Evolutionary conservation across 2,329 filamentous ascomycete genomes (phyloP).

Genomic region (Diaporthe amygdali): DNA sequence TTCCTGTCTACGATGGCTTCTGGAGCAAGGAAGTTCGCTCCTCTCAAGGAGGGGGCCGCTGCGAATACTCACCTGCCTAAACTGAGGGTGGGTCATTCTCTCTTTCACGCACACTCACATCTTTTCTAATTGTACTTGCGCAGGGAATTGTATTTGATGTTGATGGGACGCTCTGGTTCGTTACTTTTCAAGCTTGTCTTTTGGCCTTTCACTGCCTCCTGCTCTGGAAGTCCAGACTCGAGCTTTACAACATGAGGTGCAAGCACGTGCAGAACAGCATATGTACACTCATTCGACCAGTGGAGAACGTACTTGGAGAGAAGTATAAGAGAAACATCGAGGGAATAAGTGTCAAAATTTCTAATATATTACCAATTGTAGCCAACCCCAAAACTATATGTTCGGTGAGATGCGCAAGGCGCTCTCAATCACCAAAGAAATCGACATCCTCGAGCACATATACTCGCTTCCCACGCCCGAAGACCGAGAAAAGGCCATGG

Average conservation of each 20-base stretch:
- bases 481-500: slow-evolving; percentile 66
- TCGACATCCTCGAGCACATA: slow-evolving; percentile 91
- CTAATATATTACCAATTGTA: slow-evolving; percentile 39
- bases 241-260: not conserved
- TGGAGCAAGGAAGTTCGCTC: slow-evolving; percentile 57
- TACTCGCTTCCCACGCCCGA: slow-evolving; percentile 69
- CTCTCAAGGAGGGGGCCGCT: slow-evolving; percentile 48
- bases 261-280: too few species aligned
- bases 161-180: slow-evolving; percentile 90
- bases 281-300: too few species aligned
- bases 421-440: slow-evolving; percentile 72
- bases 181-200: slow-evolving; percentile 28
- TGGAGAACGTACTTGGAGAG: too few species aligned
- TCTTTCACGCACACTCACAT: not conserved
- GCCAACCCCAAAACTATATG: slow-evolving; percentile 94
- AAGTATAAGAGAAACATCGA: not conserved
- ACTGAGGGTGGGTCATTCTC: slow-evolving; percentile 37
- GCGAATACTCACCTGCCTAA: slow-evolving; percentile 44
- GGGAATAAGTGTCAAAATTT: not conserved
- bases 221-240: not conserved
- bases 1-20: slow-evolving; percentile 50
- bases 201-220: not conserved
- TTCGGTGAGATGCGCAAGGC: slow-evolving; percentile 83
- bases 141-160: slow-evolving; percentile 84
- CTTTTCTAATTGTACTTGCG: slow-evolving; percentile 3